Evolutionary conservation across 768 basidiomycete genomes (phyloP).

Genomic region (Agaricus blazei): DNA sequence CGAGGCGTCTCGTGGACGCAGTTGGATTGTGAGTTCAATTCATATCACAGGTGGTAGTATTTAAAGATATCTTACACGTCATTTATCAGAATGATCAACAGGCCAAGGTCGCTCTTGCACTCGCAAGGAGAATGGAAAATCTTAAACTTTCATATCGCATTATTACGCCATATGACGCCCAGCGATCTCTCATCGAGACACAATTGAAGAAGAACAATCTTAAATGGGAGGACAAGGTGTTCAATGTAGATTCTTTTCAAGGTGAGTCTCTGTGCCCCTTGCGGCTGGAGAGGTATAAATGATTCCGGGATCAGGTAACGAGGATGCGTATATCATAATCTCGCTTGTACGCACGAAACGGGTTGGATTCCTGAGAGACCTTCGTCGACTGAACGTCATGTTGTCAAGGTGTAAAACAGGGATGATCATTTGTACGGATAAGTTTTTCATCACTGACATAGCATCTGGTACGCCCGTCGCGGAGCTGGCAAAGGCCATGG

Average conservation of each 20-base stretch:
- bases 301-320: conserved; percentile 48
- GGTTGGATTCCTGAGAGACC: conserved; percentile 52
- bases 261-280: conserved; percentile 30
- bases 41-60: background rate
- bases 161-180: conserved; percentile 74
- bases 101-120: conserved; percentile 36
- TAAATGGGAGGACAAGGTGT: conserved; percentile 55
- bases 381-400: conserved; percentile 72
- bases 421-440: conserved; percentile 61
- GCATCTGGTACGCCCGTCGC: conserved; percentile 29
- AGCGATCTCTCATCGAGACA: conserved; percentile 49
- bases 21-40: conserved; percentile 30
- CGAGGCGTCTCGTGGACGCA: conserved; percentile 25
- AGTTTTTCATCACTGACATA: conserved; percentile 40
- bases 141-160: conserved; percentile 44
- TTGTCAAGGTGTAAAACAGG: conserved; percentile 62
- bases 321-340: conserved; percentile 40
- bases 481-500: conserved; percentile 20
- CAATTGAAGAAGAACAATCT: conserved; percentile 41
- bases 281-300: background rate
- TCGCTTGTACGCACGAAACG: conserved; percentile 13
- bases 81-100: conserved; percentile 49
- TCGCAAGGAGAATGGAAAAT: conserved; percentile 38
- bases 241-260: conserved; percentile 79
- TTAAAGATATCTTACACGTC: background rate